phyloP scores from a whole-genome alignment of 2,329 filamentous ascomycete genomes.

The Trichoderma oligosporum region DNA sequence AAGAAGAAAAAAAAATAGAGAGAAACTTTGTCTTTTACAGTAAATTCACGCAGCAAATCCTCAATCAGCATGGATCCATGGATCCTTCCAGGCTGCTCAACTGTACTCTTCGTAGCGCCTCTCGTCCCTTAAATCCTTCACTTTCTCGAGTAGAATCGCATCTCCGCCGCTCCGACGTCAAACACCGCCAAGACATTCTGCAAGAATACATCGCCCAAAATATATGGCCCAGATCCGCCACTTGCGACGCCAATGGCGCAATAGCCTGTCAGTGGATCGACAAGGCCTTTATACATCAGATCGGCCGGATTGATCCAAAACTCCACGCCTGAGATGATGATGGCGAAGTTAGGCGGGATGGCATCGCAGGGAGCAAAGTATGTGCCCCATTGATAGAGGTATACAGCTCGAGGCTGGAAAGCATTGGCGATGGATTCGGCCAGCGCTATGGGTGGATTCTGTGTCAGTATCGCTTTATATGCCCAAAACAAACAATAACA shows the following conservation, averaged over 20 bases:
- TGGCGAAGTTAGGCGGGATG: slow-evolving; percentile 42
- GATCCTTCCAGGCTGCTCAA: background rate
- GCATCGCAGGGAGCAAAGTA: slow-evolving; percentile 50
- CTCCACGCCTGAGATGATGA: slow-evolving; percentile 42
- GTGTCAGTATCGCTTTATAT: background rate
- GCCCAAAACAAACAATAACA: too few species aligned
- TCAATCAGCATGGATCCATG: too few species aligned
- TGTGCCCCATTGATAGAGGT: slow-evolving; percentile 44
- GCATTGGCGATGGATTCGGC: slow-evolving; percentile 45
- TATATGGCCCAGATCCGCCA: slow-evolving; percentile 45
- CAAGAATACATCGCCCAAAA: slow-evolving; percentile 49
- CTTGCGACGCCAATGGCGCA: slow-evolving; percentile 47
- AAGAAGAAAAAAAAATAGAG: too few species aligned
- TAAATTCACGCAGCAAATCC: too few species aligned
- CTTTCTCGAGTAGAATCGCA: slow-evolving; percentile 40
- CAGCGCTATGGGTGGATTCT: slow-evolving; percentile 32
- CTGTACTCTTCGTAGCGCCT: too few species aligned
- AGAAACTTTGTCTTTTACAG: too few species aligned
- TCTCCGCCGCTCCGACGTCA: slow-evolving; percentile 44
- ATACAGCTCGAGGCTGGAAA: slow-evolving; percentile 46
- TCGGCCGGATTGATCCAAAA: slow-evolving; percentile 48
- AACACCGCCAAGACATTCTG: slow-evolving; percentile 50
- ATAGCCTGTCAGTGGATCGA: slow-evolving; percentile 44
- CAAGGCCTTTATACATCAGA: slow-evolving; percentile 43
- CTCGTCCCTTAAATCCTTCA: too few species aligned